A percentile compares a stretch with the other conserved stretches of the same genome.
Evolutionary conservation across 2,329 filamentous ascomycete genomes (phyloP).

Genomic region (Penicillium concentricum): DNA sequence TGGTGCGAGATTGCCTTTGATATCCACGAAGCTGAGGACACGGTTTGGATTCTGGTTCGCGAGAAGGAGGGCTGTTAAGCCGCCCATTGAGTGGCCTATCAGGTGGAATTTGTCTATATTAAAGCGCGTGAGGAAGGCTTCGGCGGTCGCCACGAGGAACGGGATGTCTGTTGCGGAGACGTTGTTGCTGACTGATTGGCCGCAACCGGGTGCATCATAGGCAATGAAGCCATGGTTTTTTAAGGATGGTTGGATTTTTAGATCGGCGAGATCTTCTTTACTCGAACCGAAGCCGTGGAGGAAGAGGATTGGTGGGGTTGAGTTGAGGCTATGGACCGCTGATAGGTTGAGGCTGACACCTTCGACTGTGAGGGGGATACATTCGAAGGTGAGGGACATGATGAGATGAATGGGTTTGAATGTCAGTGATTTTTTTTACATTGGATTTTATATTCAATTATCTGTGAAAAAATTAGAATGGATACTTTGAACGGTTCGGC

Average conservation of each 20-base stretch:
- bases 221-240: slow-evolving; percentile 20
- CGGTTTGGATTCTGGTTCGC: slow-evolving; percentile 13
- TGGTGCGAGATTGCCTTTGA: slow-evolving; percentile 26
- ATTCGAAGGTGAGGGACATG: slow-evolving; percentile 13
- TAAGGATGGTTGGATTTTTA: slow-evolving; percentile 14
- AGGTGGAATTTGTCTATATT: slow-evolving; percentile 22
- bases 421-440: background rate
- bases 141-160: slow-evolving; percentile 25
- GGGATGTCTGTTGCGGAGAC: slow-evolving; percentile 24
- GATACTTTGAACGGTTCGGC: background rate
- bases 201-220: slow-evolving; percentile 27
- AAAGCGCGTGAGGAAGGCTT: slow-evolving; percentile 20
- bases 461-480: background rate
- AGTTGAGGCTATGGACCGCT: slow-evolving; percentile 21
- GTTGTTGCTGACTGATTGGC: slow-evolving; percentile 17
- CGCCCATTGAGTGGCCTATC: slow-evolving; percentile 30
- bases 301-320: slow-evolving; percentile 21
- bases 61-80: slow-evolving; percentile 22
- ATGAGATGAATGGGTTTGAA: background rate
- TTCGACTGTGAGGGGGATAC: slow-evolving; percentile 18
- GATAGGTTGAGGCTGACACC: slow-evolving; percentile 20
- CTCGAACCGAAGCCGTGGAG: slow-evolving; percentile 29
- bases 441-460: background rate
- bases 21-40: slow-evolving; percentile 25
- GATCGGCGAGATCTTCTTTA: slow-evolving; percentile 27